These are phyloP conservation scores for Cryptococcus jaspeensis DNA, from an alignment of 1,284 basidiomycete genomes.

Conservation along the genomic window DNA sequence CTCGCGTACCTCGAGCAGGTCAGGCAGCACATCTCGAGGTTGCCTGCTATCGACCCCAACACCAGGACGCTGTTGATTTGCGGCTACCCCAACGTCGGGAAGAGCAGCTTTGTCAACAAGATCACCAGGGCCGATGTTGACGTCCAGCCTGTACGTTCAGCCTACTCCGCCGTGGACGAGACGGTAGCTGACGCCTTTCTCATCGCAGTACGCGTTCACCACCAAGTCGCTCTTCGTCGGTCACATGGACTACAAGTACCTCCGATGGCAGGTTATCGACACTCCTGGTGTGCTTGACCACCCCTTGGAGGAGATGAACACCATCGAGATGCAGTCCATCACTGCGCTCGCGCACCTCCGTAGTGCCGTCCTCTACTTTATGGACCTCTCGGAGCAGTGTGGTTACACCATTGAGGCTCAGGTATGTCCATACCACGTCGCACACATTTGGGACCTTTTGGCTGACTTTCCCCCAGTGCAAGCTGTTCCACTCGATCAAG, in stretches of 20 bases:
- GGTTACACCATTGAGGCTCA: slow-evolving; percentile 92
- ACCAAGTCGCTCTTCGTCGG: slow-evolving; percentile 96
- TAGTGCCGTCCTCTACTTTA: slow-evolving; percentile 89
- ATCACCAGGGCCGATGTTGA: slow-evolving; percentile 96
- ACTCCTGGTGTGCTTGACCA: slow-evolving; percentile 85
- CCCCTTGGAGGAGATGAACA: slow-evolving; percentile 97
- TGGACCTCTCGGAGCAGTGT: slow-evolving; percentile 95
- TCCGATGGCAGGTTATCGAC: slow-evolving; percentile 97
- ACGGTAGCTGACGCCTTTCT: background rate
- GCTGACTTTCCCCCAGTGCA: slow-evolving; percentile 61
- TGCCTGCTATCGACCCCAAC: slow-evolving; percentile 85
- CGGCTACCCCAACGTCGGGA: slow-evolving; percentile 96
- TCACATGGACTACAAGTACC: slow-evolving; percentile 95
- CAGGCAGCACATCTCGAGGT: slow-evolving; percentile 92
- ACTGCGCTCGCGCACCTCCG: slow-evolving; percentile 92
- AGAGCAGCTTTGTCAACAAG: slow-evolving; percentile 97
- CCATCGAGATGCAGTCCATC: slow-evolving; percentile 98
- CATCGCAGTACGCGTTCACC: slow-evolving; percentile 77
- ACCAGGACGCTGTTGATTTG: slow-evolving; percentile 95
- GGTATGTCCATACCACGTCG: slow-evolving; percentile 53
- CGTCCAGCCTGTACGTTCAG: slow-evolving; percentile 67
- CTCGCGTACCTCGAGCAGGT: slow-evolving; percentile 96
- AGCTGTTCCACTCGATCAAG: slow-evolving; percentile 97
- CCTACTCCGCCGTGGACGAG: too few species aligned
- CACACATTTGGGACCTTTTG: too few species aligned